Evolutionary conservation across 352 stramenopile genomes (phyloP).

Genomic region (Phytopythium aichiense): DNA sequence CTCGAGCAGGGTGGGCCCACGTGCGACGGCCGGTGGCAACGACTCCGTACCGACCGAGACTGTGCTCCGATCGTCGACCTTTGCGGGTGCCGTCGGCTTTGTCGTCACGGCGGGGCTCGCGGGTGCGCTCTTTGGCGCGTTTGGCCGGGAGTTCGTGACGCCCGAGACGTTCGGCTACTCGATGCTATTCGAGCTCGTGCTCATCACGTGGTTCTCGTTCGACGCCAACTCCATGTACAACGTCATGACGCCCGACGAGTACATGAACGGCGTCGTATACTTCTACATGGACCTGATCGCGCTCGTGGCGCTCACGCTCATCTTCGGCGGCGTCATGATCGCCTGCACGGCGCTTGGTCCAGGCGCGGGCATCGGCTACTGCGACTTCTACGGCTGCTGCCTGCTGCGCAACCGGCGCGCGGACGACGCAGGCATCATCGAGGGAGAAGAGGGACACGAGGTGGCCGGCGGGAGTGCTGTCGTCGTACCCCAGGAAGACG

Average conservation of each 20-base stretch:
- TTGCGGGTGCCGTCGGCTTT: conserved; percentile 26
- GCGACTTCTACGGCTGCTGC: conserved; percentile 32
- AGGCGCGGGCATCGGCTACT: conserved; percentile 26
- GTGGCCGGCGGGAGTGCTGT: not conserved
- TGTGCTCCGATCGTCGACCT: conserved; percentile 27
- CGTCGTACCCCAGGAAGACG: conserved; percentile 4
- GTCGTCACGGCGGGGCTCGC: conserved; percentile 17
- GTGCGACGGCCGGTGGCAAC: too few species aligned
- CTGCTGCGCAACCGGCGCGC: conserved; percentile 12
- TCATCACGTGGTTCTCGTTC: conserved; percentile 51
- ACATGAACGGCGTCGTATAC: conserved; percentile 66
- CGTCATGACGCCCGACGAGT: conserved; percentile 55
- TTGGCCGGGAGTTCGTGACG: conserved; percentile 23
- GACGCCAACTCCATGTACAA: conserved; percentile 54
- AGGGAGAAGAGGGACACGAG: not conserved
- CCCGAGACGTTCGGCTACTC: conserved; percentile 31
- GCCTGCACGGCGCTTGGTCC: conserved; percentile 26
- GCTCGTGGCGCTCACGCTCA: conserved; percentile 34
- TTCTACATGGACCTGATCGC: conserved; percentile 65
- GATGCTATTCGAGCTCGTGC: conserved; percentile 36
- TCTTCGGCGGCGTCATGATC: conserved; percentile 29
- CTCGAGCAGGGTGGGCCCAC: not conserved
- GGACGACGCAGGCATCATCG: conserved; percentile 12
- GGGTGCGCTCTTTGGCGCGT: conserved; percentile 18
- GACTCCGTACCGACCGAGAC: conserved; percentile 9